Percentiles rank a stretch among this genome's conserved stretches.
Conservation (phyloP, 768 basidiomycete genomes). For the Lepiota subincarnata region DNA sequence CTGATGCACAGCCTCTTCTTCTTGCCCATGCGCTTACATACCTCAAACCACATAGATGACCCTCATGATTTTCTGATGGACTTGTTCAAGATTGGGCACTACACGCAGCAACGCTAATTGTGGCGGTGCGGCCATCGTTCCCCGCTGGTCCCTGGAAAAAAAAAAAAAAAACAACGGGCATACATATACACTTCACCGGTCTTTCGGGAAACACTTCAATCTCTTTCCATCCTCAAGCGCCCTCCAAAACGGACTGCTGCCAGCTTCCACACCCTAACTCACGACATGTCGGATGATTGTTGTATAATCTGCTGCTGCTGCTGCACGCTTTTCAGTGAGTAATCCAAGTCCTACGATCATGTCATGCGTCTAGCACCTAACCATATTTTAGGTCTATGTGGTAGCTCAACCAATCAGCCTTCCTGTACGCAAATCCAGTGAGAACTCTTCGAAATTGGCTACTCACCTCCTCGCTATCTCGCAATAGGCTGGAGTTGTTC, state of each 20-base stretch:
- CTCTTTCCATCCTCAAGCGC: not conserved
- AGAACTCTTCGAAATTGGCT: too few species aligned
- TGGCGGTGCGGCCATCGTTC: not conserved
- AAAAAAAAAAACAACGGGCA: too few species aligned
- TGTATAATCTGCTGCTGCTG: conserved; percentile 7
- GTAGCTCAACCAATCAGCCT: conserved; percentile 1
- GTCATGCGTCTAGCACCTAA: not conserved
- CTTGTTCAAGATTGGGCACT: not conserved
- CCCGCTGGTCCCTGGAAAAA: not conserved
- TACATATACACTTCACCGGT: too few species aligned
- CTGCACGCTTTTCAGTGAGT: conserved; percentile 4
- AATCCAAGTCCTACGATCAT: not conserved
- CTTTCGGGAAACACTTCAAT: too few species aligned
- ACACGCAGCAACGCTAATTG: not conserved
- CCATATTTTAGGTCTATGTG: conserved; percentile 4
- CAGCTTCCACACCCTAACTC: not conserved
- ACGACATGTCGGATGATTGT: conserved; percentile 8
- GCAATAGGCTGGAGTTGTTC: not conserved
- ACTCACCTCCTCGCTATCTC: not conserved
- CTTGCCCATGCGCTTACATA: too few species aligned
- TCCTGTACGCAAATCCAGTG: not conserved
- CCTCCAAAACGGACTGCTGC: not conserved
- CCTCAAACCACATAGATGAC: too few species aligned
- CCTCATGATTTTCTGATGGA: not conserved
- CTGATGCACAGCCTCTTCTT: too few species aligned